Conservation (phyloP, 2,329 filamentous ascomycete species). For the Ilyonectria sp. region DNA sequence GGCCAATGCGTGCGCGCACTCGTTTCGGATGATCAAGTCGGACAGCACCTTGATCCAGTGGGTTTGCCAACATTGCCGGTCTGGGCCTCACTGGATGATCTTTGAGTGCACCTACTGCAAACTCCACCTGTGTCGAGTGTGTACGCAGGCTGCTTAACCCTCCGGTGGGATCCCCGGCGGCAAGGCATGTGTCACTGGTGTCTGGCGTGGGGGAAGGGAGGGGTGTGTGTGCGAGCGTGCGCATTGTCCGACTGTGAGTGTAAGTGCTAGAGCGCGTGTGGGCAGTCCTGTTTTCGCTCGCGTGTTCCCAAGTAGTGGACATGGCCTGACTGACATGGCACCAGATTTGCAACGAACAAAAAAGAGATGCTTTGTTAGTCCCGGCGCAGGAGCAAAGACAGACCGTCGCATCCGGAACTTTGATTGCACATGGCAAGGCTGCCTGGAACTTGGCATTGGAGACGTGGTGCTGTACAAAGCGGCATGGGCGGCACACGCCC, state of each 20-base stretch:
- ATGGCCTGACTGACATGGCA: constrained; percentile 44
- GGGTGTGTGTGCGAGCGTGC: constrained; percentile 29
- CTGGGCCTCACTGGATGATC: constrained; percentile 77
- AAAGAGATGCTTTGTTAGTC: constrained; percentile 39
- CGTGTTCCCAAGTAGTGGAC: constrained; percentile 32
- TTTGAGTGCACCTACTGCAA: constrained; percentile 80
- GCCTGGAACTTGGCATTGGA: constrained; percentile 44
- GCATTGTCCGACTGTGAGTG: constrained; percentile 21
- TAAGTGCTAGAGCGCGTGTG: constrained; percentile 21
- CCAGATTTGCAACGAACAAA: constrained; percentile 36
- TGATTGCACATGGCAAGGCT: constrained; percentile 44
- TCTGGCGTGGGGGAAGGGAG: constrained; percentile 36
- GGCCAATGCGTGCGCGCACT: constrained; percentile 71
- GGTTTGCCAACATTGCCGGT: constrained; percentile 75
- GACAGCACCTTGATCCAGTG: constrained; percentile 77
- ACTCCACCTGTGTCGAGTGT: constrained; percentile 74
- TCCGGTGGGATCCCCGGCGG: constrained; percentile 28
- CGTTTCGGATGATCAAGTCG: constrained; percentile 77
- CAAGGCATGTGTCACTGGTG: constrained; percentile 38
- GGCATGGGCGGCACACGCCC: constrained; percentile 38
- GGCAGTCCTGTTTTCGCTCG: constrained; percentile 32
- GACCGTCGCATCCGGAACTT: constrained; percentile 35
- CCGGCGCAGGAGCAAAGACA: constrained; percentile 39
- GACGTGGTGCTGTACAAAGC: constrained; percentile 31
- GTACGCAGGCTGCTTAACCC: constrained; percentile 59